A percentile compares a stretch with the other conserved stretches of the same genome.
These are phyloP conservation scores for Phyllosticta capitalensis DNA, from an alignment of 2,329 filamentous ascomycete species.

Conservation along the genomic window DNA sequence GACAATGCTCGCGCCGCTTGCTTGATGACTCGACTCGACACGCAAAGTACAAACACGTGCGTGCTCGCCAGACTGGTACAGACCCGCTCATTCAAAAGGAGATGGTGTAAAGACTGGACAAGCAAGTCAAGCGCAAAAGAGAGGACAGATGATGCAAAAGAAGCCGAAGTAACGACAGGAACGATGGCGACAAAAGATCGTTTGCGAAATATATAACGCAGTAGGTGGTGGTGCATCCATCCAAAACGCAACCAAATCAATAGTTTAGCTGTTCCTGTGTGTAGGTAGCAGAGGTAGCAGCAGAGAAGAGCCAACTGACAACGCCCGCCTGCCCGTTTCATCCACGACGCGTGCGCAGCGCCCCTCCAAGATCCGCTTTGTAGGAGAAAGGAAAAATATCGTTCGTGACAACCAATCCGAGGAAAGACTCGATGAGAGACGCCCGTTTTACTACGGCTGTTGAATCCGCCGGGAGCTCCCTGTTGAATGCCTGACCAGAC, in stretches of 20 bases:
- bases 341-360: not conserved
- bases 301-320: not conserved
- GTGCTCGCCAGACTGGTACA: not conserved
- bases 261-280: not conserved
- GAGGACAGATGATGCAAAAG: not conserved
- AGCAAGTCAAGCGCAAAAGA: not conserved
- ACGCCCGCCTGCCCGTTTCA: not conserved
- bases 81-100: not conserved
- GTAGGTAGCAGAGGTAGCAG: not conserved
- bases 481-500: not conserved
- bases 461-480: not conserved
- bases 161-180: not conserved
- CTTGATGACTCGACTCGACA: no score
- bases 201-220: not conserved
- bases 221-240: not conserved
- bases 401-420: not conserved
- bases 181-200: not conserved
- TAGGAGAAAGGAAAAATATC: not conserved
- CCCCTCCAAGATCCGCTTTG: not conserved
- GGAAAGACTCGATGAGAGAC: not conserved
- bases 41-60: no score
- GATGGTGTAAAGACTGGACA: not conserved
- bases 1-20: no score
- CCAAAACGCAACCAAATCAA: not conserved
- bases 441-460: not conserved